These are phyloP conservation scores for Candida nemodendra DNA, from an alignment of 805 yeast genomes.

Conservation along the genomic window DNA sequence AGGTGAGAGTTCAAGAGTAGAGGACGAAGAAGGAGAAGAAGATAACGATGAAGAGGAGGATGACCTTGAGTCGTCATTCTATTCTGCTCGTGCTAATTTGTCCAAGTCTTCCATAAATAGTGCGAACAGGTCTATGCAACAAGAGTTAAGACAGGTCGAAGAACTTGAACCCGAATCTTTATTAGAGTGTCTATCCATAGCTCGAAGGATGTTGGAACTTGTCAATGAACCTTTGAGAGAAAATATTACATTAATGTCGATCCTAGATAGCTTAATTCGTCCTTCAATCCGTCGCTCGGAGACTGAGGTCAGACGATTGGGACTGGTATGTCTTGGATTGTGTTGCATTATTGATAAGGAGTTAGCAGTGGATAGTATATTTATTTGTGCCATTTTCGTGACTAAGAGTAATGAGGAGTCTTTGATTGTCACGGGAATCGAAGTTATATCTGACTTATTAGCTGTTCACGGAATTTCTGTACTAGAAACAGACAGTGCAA, in stretches of 20 bases:
- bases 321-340: conserved; percentile 74
- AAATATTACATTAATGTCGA: conserved; percentile 63
- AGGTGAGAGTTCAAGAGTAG: conserved; percentile 22
- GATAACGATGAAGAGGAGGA: conserved; percentile 25
- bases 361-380: conserved; percentile 60
- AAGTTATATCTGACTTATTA: conserved; percentile 73
- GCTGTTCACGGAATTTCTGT: conserved; percentile 73
- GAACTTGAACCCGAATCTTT: conserved; percentile 47
- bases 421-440: conserved; percentile 59
- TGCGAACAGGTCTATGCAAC: conserved; percentile 32
- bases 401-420: conserved; percentile 58
- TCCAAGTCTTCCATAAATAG: conserved; percentile 33
- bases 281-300: conserved; percentile 71
- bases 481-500: conserved; percentile 50
- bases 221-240: conserved; percentile 63
- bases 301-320: conserved; percentile 56
- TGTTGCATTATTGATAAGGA: conserved; percentile 69
- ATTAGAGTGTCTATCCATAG: conserved; percentile 63
- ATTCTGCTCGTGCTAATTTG: conserved; percentile 31
- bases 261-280: conserved; percentile 72
- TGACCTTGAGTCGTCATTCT: conserved; percentile 20
- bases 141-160: conserved; percentile 37
- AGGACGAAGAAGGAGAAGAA: conserved; percentile 25
- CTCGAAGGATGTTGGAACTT: conserved; percentile 67
- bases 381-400: conserved; percentile 66